Evolutionary conservation across 2,329 filamentous ascomycete genomes (phyloP), one percentile per base, ranked within the genome.

Genomic region (Thielaviopsis musarum): DNA sequence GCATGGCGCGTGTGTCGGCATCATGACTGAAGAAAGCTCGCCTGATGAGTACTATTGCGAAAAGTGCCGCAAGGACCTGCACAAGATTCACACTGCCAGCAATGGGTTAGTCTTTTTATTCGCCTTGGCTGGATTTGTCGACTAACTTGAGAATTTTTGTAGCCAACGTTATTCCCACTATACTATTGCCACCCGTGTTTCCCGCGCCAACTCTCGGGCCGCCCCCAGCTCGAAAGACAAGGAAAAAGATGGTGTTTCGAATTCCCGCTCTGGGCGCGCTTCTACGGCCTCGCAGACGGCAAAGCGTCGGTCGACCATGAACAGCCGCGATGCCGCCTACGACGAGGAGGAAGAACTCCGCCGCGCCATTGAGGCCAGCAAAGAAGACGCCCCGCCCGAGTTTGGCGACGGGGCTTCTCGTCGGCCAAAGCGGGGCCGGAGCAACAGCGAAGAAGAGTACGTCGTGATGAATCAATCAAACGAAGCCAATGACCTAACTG

Each of bases 31-130:
- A 71, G 85, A 88, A 65, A 85, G 87, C 70, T 91, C 88, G 64
- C 93, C 93, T 10, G 91, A 97, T 59, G 91, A 97, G 71, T 98
- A 98, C 74, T 98, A 93, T 69, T 98, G 93, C 73, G 93, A 98
- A 73, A 81, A 89, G 70, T 98, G 93, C 73, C 84, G 87, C 65
- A 90, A 90, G 69, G 90, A 95, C 69, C 78, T 95, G 57, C 93
- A 98, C 76, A 89, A 84, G 68, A 84, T 95, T 64, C 84, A 83
- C 66, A 82, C 78, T 59, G 87, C 88, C 64, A 77, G 79, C 66
- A 93, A 91, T 76, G 91, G 91, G 93, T 97, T 10, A 59, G 56
- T 57, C 45, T 26, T 24, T 55, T 48, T 22, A 19, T 61, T 53
- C 52, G 61, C 52, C 51, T 19, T 53, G 17, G 2, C 22, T 53